Conservation (phyloP, 106 monocot genomes). For the Phalaenopsis aphrodite region DNA sequence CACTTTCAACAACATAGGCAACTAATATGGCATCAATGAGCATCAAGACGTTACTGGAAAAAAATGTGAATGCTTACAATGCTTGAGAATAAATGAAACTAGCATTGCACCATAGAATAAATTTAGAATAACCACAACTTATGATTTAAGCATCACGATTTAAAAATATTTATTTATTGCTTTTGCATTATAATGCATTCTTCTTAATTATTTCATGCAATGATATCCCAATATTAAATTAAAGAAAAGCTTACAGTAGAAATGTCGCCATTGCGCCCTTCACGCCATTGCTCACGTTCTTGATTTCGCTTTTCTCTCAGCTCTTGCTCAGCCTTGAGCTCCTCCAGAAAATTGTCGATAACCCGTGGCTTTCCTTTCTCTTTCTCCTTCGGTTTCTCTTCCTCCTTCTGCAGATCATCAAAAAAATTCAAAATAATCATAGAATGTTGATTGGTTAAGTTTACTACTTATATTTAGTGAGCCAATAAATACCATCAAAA, state of each 20-base stretch:
- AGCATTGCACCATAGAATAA: background rate
- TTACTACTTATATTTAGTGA: background rate
- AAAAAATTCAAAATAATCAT: conserved; percentile 6
- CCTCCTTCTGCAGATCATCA: conserved; percentile 52
- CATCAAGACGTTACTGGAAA: background rate
- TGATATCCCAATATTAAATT: background rate
- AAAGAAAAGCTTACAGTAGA: conserved; percentile 47
- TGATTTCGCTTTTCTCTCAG: conserved; percentile 82
- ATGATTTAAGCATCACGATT: background rate
- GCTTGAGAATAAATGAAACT: background rate
- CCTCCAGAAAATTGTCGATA: conserved; percentile 92
- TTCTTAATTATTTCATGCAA: background rate
- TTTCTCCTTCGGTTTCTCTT: conserved; percentile 90
- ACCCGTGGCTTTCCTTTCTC: conserved; percentile 84
- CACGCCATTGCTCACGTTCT: conserved; percentile 76
- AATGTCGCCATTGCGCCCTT: conserved; percentile 44
- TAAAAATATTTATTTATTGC: background rate
- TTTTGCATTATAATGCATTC: background rate
- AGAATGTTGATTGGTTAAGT: background rate
- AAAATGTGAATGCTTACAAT: background rate
- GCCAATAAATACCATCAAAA: background rate
- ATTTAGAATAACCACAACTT: background rate
- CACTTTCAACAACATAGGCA: background rate
- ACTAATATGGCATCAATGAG: background rate
- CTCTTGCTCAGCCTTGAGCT: conserved; percentile 93